Conservation (phyloP, 202 grass and related monocot species). For the Alloteropsis angusta region DNA sequence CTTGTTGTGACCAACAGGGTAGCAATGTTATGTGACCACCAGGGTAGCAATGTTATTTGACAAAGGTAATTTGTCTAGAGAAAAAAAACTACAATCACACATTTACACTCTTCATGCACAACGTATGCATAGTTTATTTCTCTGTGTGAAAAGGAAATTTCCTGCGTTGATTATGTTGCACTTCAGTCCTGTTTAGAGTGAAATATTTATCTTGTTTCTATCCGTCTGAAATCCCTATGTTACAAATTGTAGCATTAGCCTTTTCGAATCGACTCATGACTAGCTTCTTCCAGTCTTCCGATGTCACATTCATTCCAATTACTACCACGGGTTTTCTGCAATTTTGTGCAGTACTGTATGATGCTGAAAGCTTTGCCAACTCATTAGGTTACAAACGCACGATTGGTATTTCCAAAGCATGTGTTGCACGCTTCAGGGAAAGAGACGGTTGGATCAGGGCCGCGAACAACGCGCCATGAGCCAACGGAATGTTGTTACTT, state of each 20-base stretch:
- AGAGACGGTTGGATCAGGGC: not conserved
- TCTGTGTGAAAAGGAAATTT: not conserved
- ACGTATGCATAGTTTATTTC: not conserved
- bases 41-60: no score
- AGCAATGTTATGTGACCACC: no score
- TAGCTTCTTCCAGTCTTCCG: not conserved
- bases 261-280: not conserved
- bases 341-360: not conserved
- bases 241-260: not conserved
- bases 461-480: not conserved
- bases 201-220: not conserved
- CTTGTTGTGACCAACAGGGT: no score
- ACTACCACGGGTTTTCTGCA: not conserved
- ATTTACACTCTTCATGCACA: no score
- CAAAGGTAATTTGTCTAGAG: no score
- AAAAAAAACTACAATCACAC: no score
- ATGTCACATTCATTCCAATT: not conserved
- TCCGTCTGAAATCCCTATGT: not conserved
- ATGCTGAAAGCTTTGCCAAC: not conserved
- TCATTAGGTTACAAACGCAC: not conserved
- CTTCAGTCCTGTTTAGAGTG: not conserved
- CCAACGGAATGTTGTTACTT: not conserved
- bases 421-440: not conserved
- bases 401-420: not conserved
- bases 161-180: no score